Evolutionary conservation across 2,329 filamentous ascomycete species (phyloP), one percentile per base, ranked within the genome.

Genomic region (Oidium heveae): DNA sequence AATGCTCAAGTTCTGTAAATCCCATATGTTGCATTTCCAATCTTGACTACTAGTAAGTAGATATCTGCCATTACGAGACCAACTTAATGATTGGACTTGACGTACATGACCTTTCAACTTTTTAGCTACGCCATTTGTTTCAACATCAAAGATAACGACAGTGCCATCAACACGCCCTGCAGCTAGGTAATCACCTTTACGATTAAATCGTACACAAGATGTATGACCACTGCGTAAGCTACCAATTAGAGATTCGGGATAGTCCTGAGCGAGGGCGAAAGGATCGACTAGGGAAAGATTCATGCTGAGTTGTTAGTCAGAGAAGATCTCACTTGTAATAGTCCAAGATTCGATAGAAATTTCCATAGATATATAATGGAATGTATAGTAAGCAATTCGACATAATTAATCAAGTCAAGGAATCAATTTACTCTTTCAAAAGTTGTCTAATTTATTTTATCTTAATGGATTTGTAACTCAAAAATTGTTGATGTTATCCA

Each of bases 1-100:
- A 73, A 64, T 80, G 77, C 67, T 82, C 74, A 64, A 82, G 74
- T 50, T 77, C 74, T 75, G 75, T 56, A 98, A 72, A 67, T 98
- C 91, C 91, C 91, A 98, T 0, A 98, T 74, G 53, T 94, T 87
- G 58, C 84, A 88, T 68, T 93, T 94, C 85, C 89, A 96, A 63
- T 94, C 91, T 66, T 95, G 86, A 47, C 87, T 94, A 12, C 87
- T 85, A 56, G 86, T 94, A 56, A 98, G 76, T 54, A 98, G 73
- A 68, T 94, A 96, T 60, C 86, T 77, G 28, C 91, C 89, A 68
- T 87, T 86, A 62, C 82, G 76, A 54, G 89, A 95, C 91, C 91
- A 98, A 70, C 88, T 94, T 57, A 98, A 69, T 53, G 86, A 94
- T 61, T 94, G 89, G 56, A 98, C 88, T 65, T 91, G 89, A 64